phyloP scores from a whole-genome alignment of 345 rosid species.

The Balakata baccata region DNA sequence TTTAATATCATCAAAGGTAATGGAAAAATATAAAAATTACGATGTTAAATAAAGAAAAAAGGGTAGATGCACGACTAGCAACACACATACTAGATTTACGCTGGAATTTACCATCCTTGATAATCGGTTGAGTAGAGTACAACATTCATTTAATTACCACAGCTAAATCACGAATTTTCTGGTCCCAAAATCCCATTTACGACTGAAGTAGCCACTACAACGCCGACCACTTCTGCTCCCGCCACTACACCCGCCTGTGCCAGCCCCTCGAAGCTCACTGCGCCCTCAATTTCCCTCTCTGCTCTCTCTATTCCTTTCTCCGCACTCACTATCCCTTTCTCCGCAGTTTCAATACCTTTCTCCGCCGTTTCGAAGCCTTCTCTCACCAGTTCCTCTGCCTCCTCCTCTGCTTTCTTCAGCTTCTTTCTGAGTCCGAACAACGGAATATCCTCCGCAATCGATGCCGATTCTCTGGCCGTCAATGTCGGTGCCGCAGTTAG shows the following conservation, averaged over 20 bases:
- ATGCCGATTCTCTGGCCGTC: slow-evolving; percentile 27
- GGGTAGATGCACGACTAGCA: too few relatives aligned
- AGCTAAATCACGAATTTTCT: slow-evolving; percentile 35
- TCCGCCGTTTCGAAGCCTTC: slow-evolving; percentile 65
- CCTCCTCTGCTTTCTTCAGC: slow-evolving; percentile 65
- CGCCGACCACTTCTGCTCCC: slow-evolving; percentile 68
- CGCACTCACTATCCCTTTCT: slow-evolving; percentile 33
- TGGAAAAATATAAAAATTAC: too few relatives aligned
- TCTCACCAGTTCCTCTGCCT: slow-evolving; percentile 63
- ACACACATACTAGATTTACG: too few relatives aligned
- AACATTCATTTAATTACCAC: background rate
- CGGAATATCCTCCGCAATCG: slow-evolving; percentile 59
- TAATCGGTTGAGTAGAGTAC: too few relatives aligned
- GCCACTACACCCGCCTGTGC: slow-evolving; percentile 81
- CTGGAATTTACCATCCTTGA: too few relatives aligned
- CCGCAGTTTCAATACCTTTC: slow-evolving; percentile 42
- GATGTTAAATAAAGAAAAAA: too few relatives aligned
- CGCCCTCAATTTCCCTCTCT: slow-evolving; percentile 45
- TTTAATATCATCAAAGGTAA: too few relatives aligned
- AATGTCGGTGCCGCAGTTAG: slow-evolving; percentile 52
- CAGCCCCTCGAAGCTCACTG: slow-evolving; percentile 54
- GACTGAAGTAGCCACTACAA: slow-evolving; percentile 61
- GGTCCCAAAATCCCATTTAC: slow-evolving; percentile 82
- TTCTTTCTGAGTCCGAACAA: slow-evolving; percentile 77
- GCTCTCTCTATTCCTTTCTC: slow-evolving; percentile 52